A percentile compares a stretch with the other conserved stretches of the same genome.
Evolutionary conservation across 1,284 basidiomycete genomes (phyloP).

Genomic region (Ganoderma meredithae): DNA sequence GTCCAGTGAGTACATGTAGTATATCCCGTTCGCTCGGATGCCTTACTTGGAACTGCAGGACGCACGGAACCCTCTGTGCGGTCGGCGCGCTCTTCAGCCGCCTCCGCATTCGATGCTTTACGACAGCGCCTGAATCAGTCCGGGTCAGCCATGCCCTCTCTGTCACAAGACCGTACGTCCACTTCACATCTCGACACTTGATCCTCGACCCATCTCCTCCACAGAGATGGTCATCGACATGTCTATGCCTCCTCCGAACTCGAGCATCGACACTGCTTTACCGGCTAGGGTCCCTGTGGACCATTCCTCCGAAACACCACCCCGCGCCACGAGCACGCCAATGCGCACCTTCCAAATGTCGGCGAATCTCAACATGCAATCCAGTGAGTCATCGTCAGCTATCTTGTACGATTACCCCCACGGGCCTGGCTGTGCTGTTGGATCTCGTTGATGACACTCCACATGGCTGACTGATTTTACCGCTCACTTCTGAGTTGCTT

Average conservation of each 20-base stretch:
- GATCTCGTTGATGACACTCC: no score
- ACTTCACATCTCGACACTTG: not conserved
- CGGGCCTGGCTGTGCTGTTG: no score
- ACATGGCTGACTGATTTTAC: no score
- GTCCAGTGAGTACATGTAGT: constrained; percentile 51
- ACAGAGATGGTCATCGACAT: constrained; percentile 40
- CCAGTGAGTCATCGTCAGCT: constrained; percentile 54
- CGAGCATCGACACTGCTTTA: constrained; percentile 47
- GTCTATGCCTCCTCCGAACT: constrained; percentile 42
- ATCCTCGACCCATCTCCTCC: not conserved
- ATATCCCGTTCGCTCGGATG: constrained; percentile 6
- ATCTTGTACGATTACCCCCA: no score
- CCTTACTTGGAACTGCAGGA: constrained; percentile 18
- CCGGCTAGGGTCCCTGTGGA: constrained; percentile 45
- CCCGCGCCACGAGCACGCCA: constrained; percentile 60
- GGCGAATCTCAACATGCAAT: constrained; percentile 58
- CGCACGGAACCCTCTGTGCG: constrained; percentile 31
- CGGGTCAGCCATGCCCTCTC: constrained; percentile 29
- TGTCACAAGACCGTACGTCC: constrained; percentile 38
- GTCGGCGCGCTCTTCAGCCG: constrained; percentile 35
- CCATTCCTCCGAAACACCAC: constrained; percentile 49
- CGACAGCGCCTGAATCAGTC: constrained; percentile 38
- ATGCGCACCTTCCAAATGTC: constrained; percentile 67
- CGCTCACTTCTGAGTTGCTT: no score
- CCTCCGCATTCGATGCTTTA: constrained; percentile 41